A percentile compares a stretch with the other conserved stretches of the same genome.
phyloP scores from a whole-genome alignment of 1,284 basidiomycete species.

The Trichosporon faecale region DNA sequence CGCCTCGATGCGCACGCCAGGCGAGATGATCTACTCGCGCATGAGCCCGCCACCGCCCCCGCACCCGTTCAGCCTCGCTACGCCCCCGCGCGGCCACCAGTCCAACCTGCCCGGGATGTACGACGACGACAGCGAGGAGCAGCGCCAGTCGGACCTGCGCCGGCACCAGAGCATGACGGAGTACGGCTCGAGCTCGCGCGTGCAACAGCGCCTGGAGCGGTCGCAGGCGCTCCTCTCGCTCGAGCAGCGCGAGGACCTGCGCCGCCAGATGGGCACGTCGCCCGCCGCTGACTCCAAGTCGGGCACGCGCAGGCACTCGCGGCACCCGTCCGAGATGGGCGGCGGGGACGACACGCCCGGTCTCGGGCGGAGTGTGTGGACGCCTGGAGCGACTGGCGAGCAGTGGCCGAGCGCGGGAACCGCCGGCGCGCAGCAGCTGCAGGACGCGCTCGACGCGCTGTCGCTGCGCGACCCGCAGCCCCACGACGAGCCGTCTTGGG shows the following conservation, averaged over 20 bases:
- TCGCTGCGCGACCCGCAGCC: slow-evolving; percentile 24
- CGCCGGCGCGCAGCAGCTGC: slow-evolving; percentile 42
- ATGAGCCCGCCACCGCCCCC: slow-evolving; percentile 25
- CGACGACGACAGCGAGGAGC: slow-evolving; percentile 17
- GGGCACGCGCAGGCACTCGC: slow-evolving; percentile 19
- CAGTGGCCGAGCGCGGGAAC: slow-evolving; percentile 22
- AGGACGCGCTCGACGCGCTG: slow-evolving; percentile 45
- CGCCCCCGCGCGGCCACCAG: slow-evolving; percentile 43
- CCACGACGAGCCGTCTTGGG: slow-evolving; percentile 46
- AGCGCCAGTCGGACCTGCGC: slow-evolving; percentile 37
- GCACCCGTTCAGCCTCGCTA: slow-evolving; percentile 39
- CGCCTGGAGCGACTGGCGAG: slow-evolving; percentile 17
- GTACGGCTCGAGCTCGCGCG: slow-evolving; percentile 40
- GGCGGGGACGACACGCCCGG: slow-evolving; percentile 37
- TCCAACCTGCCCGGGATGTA: slow-evolving; percentile 29
- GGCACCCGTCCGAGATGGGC: slow-evolving; percentile 21
- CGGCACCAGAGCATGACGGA: slow-evolving; percentile 50
- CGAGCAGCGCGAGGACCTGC: slow-evolving; percentile 42
- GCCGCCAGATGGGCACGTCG: slow-evolving; percentile 25
- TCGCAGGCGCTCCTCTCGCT: slow-evolving; percentile 42
- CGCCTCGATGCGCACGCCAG: slow-evolving; percentile 38
- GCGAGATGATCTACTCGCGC: slow-evolving; percentile 33
- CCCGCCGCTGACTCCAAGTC: slow-evolving; percentile 16
- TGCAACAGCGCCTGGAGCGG: slow-evolving; percentile 43
- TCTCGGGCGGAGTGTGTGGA: slow-evolving; percentile 46